A percentile compares a stretch with the other conserved stretches of the same genome.
phyloP scores from a whole-genome alignment of 306 rosid genomes.

The Senna siamea region DNA sequence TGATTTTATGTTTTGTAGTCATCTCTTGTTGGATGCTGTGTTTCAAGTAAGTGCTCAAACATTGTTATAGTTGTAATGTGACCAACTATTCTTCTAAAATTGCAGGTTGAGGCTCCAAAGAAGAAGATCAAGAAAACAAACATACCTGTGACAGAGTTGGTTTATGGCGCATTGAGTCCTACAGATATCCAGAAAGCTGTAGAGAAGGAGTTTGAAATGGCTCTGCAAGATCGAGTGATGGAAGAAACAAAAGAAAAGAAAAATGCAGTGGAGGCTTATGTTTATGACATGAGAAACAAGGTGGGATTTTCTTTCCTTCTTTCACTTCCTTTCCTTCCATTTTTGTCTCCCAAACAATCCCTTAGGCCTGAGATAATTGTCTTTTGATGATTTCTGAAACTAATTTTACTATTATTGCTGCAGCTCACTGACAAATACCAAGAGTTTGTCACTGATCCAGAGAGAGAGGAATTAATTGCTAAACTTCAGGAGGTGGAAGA shows the following conservation, averaged over 20 bases:
- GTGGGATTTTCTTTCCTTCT: no score
- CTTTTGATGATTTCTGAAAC: slow-evolving; percentile 19
- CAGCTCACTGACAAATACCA: slow-evolving; percentile 84
- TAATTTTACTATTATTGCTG: slow-evolving; percentile 20
- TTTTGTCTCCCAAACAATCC: no score
- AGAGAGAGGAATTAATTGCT: slow-evolving; percentile 61
- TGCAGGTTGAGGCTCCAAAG: slow-evolving; percentile 81
- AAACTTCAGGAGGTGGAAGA: slow-evolving; percentile 92
- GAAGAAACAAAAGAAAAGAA: slow-evolving; percentile 97
- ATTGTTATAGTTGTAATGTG: background rate
- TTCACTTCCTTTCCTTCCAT: no score
- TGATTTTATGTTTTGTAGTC: background rate
- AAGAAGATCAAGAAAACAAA: slow-evolving; percentile 79
- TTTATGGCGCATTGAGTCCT: slow-evolving; percentile 70
- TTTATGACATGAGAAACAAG: slow-evolving; percentile 95
- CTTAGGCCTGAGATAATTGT: background rate
- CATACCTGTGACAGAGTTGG: slow-evolving; percentile 67
- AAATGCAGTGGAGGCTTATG: slow-evolving; percentile 94
- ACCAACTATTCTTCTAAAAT: slow-evolving; percentile 11
- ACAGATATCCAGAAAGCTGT: slow-evolving; percentile 81
- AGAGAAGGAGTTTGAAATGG: slow-evolving; percentile 96
- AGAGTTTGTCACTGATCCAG: slow-evolving; percentile 73
- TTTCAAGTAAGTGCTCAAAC: background rate
- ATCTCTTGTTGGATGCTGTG: slow-evolving; percentile 9
- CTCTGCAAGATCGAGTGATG: slow-evolving; percentile 94